Conservation (phyloP, 345 rosid species). For the Syzygium grande region DNA sequence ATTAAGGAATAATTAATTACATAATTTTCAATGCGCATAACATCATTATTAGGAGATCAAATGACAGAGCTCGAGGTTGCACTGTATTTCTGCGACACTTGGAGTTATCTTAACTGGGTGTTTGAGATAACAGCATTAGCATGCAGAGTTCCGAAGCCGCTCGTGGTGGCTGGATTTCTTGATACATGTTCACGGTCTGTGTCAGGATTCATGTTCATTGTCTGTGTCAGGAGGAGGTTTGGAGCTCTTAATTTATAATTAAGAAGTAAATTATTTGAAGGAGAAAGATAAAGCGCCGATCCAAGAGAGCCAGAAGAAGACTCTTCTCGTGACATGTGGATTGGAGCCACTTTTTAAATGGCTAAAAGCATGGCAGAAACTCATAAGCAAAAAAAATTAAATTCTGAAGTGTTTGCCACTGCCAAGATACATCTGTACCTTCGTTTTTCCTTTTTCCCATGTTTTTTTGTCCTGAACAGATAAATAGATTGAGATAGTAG, state of each 20-base stretch:
- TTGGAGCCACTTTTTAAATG: background rate
- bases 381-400: background rate
- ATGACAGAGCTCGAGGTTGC: background rate
- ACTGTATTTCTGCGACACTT: background rate
- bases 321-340: background rate
- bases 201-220: constrained; percentile 35
- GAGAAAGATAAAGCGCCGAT: background rate
- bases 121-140: background rate
- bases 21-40: background rate
- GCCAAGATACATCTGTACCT: background rate
- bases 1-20: constrained; percentile 19
- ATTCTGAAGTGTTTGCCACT: background rate
- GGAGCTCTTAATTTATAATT: background rate
- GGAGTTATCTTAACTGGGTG: background rate
- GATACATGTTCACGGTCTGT: background rate
- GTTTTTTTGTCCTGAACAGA: background rate
- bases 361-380: background rate
- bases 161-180: constrained; percentile 6
- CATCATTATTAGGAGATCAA: background rate
- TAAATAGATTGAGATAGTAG: background rate
- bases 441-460: background rate
- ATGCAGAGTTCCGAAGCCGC: constrained; percentile 15
- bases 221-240: constrained; percentile 23
- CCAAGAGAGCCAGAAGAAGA: background rate
- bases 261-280: background rate